Conservation (phyloP, 2,329 filamentous ascomycete genomes). For the Hawksworthiomyces lignivorus region DNA sequence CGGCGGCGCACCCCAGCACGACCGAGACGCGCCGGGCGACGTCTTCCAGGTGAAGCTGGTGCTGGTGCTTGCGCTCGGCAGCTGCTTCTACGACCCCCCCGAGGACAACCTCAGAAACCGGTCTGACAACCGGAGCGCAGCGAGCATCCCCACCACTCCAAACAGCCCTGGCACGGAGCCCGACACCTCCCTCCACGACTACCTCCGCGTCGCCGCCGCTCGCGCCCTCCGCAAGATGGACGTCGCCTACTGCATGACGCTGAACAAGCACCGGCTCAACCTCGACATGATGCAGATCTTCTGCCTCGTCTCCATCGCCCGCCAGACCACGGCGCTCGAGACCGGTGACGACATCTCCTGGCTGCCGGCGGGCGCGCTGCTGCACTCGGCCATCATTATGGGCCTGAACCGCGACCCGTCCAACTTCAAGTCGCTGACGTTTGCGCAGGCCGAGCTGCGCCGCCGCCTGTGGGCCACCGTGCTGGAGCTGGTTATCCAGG, state of each 20-base stretch:
- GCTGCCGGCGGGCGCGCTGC: conserved; percentile 40
- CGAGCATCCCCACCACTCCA: too few relatives aligned
- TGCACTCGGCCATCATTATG: conserved; percentile 50
- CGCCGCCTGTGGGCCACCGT: conserved; percentile 50
- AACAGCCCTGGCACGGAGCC: neutral
- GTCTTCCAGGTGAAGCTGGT: conserved; percentile 40
- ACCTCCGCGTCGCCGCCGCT: conserved; percentile 9
- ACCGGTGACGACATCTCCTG: conserved; percentile 41
- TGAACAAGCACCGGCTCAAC: conserved; percentile 13
- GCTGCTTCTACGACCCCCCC: conserved; percentile 30
- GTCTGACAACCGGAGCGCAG: too few relatives aligned
- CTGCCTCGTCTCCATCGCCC: conserved; percentile 13
- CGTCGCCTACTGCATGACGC: conserved; percentile 8
- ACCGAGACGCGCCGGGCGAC: conserved; percentile 15
- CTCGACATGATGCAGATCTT: conserved; percentile 14
- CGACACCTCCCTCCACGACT: conserved; percentile 2
- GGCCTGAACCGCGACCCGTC: conserved; percentile 51
- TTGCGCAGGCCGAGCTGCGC: conserved; percentile 44
- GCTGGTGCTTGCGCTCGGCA: conserved; percentile 39
- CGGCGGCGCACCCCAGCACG: too few relatives aligned
- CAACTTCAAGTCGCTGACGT: conserved; percentile 38
- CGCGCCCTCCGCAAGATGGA: conserved; percentile 10
- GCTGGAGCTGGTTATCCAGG: conserved; percentile 45
- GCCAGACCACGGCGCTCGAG: conserved; percentile 28
- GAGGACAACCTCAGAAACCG: neutral